Evolutionary conservation across 139 green algal genomes (phyloP).

Genomic region (Bryopsis sp.): DNA sequence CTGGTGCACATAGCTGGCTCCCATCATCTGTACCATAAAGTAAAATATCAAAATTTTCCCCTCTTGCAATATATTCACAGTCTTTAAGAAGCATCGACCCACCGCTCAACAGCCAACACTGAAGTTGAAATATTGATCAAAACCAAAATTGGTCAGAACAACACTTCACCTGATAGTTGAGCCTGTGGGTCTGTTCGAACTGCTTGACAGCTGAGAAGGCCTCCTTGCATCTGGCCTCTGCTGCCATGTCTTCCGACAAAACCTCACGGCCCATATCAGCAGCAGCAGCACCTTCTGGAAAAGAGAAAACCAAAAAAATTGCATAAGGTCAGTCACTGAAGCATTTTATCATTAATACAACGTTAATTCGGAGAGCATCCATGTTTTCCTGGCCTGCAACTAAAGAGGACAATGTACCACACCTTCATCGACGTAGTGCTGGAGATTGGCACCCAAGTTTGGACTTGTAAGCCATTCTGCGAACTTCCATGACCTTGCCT

Average conservation of each 20-base stretch:
- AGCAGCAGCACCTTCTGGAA: too few relatives aligned
- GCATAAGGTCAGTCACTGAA: constrained; percentile 7
- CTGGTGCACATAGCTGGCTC: constrained; percentile 5
- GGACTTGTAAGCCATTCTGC: constrained; percentile 10
- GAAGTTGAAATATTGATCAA: too few relatives aligned
- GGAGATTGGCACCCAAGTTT: background rate
- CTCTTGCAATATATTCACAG: too few relatives aligned
- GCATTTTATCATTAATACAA: too few relatives aligned
- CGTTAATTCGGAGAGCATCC: too few relatives aligned
- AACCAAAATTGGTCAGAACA: background rate
- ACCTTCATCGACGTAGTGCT: constrained; percentile 9
- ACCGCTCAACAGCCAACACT: too few relatives aligned
- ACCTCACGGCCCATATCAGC: constrained; percentile 22
- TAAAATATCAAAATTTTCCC: too few relatives aligned
- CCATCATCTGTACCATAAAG: constrained; percentile 19
- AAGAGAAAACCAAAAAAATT: too few relatives aligned
- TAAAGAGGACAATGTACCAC: background rate
- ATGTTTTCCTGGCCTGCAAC: too few relatives aligned
- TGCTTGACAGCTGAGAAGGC: constrained; percentile 57
- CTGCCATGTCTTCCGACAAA: constrained; percentile 37
- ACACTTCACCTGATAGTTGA: constrained; percentile 21
- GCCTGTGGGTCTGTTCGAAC: constrained; percentile 38
- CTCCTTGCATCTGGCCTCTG: constrained; percentile 55
- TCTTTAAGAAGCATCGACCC: too few relatives aligned
- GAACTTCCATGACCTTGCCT: background rate